A percentile compares a stretch with the other conserved stretches of the same genome.
phyloP scores from a whole-genome alignment of 345 rosid species.

The Atalantia buxifolia region DNA sequence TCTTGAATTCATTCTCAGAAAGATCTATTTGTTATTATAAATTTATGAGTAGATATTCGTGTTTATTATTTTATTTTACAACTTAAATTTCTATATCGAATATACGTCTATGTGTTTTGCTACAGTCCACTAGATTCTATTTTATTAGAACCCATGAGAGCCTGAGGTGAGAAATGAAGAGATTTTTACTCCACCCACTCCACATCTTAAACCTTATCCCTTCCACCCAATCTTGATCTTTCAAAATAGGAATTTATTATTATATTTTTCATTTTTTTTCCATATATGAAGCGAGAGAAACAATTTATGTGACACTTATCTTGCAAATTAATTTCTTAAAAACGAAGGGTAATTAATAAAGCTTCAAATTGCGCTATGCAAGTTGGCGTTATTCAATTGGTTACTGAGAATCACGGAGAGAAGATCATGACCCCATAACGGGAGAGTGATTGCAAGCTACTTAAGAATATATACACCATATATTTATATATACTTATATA shows the following conservation, averaged over 20 bases:
- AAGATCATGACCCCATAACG: background rate
- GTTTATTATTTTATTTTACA: background rate
- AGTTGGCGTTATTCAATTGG: conserved; percentile 4
- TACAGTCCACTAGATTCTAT: background rate
- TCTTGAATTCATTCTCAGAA: background rate
- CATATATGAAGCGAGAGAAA: background rate
- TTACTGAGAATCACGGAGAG: background rate
- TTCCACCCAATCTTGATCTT: conserved; percentile 8
- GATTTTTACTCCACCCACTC: conserved; percentile 38
- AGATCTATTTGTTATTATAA: background rate
- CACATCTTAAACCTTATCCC: conserved; percentile 37
- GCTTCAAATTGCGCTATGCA: background rate
- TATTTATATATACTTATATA: no score
- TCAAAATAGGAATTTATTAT: background rate
- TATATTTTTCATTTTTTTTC: background rate
- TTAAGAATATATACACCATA: no score
- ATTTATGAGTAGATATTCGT: background rate
- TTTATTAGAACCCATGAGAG: background rate
- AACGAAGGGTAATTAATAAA: conserved; percentile 10
- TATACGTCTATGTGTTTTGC: background rate
- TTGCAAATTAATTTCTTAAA: conserved; percentile 5
- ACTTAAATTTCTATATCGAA: background rate
- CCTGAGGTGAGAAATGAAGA: background rate
- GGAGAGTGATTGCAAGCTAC: conserved; percentile 12
- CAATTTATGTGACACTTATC: background rate